phyloP scores from a whole-genome alignment of 306 rosid species.

The Boehmeria nivea region DNA sequence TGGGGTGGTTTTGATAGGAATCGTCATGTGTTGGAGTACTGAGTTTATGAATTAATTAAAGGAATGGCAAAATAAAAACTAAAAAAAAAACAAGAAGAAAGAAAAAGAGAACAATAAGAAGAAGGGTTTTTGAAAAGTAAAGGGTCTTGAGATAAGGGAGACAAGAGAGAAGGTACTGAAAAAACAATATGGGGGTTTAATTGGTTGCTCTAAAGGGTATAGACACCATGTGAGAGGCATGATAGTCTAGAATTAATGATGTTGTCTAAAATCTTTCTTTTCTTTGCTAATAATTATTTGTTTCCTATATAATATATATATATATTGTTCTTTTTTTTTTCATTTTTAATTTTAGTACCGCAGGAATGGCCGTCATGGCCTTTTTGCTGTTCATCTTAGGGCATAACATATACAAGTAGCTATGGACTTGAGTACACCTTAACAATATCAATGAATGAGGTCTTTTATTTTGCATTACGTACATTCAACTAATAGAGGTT shows the following conservation, averaged over 20 bases:
- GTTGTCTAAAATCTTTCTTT: constrained; percentile 18
- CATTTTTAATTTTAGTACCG: too few species aligned
- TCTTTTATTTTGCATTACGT: too few species aligned
- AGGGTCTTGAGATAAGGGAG: constrained; percentile 29
- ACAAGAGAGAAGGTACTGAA: constrained; percentile 28
- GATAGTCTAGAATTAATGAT: constrained; percentile 45
- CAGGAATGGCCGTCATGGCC: neutral
- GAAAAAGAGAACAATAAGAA: neutral
- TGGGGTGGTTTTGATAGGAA: constrained; percentile 23
- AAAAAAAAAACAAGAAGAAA: neutral
- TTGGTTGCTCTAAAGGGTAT: constrained; percentile 5
- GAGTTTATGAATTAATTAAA: constrained; percentile 2
- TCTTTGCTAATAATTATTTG: neutral
- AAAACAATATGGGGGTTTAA: constrained; percentile 9
- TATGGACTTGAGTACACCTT: too few species aligned
- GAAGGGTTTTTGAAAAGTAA: too few species aligned
- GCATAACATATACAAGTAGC: too few species aligned
- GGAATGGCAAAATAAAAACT: neutral
- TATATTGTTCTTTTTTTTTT: too few species aligned
- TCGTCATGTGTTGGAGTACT: constrained; percentile 24
- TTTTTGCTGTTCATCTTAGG: neutral
- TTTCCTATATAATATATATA: neutral
- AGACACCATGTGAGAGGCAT: constrained; percentile 43
- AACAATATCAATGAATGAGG: too few species aligned
- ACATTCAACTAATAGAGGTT: too few species aligned